A percentile compares a stretch with the other conserved stretches of the same genome.
phyloP scores from a whole-genome alignment of 176 grass and related monocot genomes.

The Puya raimondii region DNA sequence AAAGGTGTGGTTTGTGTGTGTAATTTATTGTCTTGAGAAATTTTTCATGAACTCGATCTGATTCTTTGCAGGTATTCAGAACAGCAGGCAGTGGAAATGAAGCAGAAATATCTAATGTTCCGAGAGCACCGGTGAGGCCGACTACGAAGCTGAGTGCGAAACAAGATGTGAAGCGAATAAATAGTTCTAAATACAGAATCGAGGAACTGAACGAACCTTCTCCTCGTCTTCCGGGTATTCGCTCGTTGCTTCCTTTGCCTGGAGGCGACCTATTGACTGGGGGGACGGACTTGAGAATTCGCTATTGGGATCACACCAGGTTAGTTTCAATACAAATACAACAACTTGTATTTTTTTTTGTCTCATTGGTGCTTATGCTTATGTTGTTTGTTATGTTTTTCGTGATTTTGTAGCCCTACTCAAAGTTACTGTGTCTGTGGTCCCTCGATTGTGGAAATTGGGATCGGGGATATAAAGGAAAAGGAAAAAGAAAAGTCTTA shows the following conservation, averaged over 20 bases:
- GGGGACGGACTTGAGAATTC: conserved; percentile 82
- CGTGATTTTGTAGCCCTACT: conserved; percentile 62
- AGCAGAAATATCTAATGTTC: conserved; percentile 29
- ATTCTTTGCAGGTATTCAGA: conserved; percentile 56
- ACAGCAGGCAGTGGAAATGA: conserved; percentile 67
- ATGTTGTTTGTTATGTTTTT: conserved; percentile 10
- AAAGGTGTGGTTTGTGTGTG: not conserved
- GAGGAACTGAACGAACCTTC: conserved; percentile 77
- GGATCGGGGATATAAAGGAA: too few species aligned
- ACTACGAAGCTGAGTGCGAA: conserved; percentile 43
- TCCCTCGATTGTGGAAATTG: conserved; percentile 61
- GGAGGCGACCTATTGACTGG: conserved; percentile 75
- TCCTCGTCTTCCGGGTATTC: conserved; percentile 55
- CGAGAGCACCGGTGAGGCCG: conserved; percentile 44
- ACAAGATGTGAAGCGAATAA: conserved; percentile 42
- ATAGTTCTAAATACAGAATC: conserved; percentile 74
- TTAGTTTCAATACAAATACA: conserved; percentile 36
- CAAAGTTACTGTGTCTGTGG: conserved; percentile 86
- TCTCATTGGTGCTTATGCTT: not conserved
- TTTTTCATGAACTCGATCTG: conserved; percentile 23
- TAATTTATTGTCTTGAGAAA: not conserved
- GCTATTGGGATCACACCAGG: conserved; percentile 97
- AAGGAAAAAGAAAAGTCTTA: conserved; percentile 53
- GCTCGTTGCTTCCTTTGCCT: conserved; percentile 85
- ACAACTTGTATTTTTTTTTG: conserved; percentile 2